These are phyloP conservation scores for Podospora pseudopauciseta DNA, from an alignment of 495 filamentous ascomycete genomes.

Conservation along the genomic window DNA sequence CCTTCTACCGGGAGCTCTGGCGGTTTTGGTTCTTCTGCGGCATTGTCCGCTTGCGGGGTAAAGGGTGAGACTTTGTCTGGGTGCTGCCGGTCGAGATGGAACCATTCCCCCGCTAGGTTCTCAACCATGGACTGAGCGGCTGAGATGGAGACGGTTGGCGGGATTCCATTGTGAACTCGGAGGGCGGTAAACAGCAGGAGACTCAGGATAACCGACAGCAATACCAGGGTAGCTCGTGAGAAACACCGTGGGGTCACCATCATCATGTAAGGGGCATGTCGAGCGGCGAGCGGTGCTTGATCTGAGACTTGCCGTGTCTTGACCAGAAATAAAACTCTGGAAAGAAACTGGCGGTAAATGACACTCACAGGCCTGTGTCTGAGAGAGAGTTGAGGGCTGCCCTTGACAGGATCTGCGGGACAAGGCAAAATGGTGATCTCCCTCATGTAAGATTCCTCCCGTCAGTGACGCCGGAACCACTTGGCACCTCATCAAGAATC, in stretches of 20 bases:
- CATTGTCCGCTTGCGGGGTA: background rate
- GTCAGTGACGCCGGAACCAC: background rate
- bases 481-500: background rate
- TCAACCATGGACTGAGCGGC: background rate
- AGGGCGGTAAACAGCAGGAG: constrained; percentile 20
- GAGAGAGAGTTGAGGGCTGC: background rate
- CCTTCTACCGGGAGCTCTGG: background rate
- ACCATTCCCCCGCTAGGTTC: background rate
- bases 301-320: background rate
- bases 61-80: background rate
- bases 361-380: background rate
- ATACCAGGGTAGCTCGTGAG: constrained; percentile 20
- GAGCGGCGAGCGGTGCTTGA: background rate
- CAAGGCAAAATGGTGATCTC: constrained; percentile 1
- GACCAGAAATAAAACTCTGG: background rate
- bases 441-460: constrained; percentile 13
- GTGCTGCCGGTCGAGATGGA: background rate
- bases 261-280: constrained; percentile 19
- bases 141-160: background rate
- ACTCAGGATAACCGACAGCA: constrained; percentile 19
- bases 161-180: constrained; percentile 21
- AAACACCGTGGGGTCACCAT: constrained; percentile 19
- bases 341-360: background rate
- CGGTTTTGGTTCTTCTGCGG: background rate
- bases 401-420: background rate